Base-by-base conservation (phyloP, 2,329 filamentous ascomycete species). In the Colletotrichum paranaense region DNA sequence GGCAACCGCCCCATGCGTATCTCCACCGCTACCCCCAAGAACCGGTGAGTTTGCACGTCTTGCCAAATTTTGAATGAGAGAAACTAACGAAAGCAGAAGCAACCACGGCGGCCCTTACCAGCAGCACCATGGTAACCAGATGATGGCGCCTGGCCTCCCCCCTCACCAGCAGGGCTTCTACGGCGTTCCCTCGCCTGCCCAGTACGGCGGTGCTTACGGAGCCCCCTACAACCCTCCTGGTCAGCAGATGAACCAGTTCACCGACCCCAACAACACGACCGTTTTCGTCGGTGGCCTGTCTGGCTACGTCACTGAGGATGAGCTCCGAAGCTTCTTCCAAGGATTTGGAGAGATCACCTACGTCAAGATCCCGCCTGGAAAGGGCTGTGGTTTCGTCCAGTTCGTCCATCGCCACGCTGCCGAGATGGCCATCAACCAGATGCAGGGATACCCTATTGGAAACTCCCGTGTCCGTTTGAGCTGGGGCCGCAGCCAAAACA, bases 381-480 rank as follows among this genome's bases (percentile, higher is more conserved):
- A 99, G 91, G 97, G 97, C 78, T 99, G 97, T 81, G 97, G 97
- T 72, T 99, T 99, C 82, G 97, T 99, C 73, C 97, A 99, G 85
- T 99, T 99, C 79, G 97, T 99, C 70, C 97, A 99, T 87, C 95
- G 97, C 77, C 97, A 99, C 81, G 97, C 97, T 66, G 97, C 97
- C 16, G 97, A 99, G 87, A 99, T 99, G 97, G 97, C 97, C 78
- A 99, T 99, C 90, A 99, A 99, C 87, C 97, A 99, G 86, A 99
- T 99, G 97, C 97, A 99, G 86, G 97, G 97, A 74, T 99, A 99
- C 83, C 97, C 97, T 28, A 99, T 99, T 80, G 97, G 97, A 68
- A 99, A 99, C 89, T 98, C 96, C 59, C 95, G 97, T 77, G 97
- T 99, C 73, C 95, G 97, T 80, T 90, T 99, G 77, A 98, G 95